phyloP scores from a whole-genome alignment of 1,284 basidiomycete species.

The Chiua sp. region DNA sequence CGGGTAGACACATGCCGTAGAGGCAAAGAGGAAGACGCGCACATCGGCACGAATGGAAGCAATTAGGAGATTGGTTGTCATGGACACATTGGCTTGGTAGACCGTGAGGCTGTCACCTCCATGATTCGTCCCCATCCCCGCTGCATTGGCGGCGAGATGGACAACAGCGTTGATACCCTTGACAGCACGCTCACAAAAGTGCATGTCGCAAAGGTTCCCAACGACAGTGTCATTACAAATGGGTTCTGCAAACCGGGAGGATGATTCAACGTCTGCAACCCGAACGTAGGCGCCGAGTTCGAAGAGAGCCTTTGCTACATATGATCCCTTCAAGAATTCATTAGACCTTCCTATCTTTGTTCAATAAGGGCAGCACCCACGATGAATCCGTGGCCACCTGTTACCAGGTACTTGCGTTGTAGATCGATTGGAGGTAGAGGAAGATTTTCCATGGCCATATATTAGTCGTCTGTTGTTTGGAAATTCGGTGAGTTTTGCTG shows the following conservation, averaged over 20 bases:
- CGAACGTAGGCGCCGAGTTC: slow-evolving; percentile 43
- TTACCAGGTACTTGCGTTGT: slow-evolving; percentile 44
- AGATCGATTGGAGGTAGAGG: background rate
- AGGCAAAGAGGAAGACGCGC: slow-evolving; percentile 56
- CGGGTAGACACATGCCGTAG: slow-evolving; percentile 65
- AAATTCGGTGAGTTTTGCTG: background rate
- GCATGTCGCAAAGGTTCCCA: slow-evolving; percentile 53
- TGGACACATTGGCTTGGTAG: slow-evolving; percentile 54
- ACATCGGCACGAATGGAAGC: slow-evolving; percentile 46
- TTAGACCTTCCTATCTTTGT: slow-evolving; percentile 2
- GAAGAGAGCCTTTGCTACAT: slow-evolving; percentile 49
- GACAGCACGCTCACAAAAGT: slow-evolving; percentile 45
- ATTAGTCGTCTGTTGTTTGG: background rate
- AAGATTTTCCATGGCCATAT: slow-evolving; percentile 5
- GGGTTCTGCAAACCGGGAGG: slow-evolving; percentile 31
- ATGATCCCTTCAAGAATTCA: slow-evolving; percentile 50
- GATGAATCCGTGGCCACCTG: slow-evolving; percentile 63
- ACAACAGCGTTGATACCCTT: slow-evolving; percentile 49
- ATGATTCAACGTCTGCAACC: slow-evolving; percentile 46
- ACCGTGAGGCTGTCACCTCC: slow-evolving; percentile 52
- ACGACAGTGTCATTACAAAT: slow-evolving; percentile 44
- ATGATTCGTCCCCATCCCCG: slow-evolving; percentile 67
- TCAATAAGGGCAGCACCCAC: slow-evolving; percentile 38
- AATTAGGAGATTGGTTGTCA: slow-evolving; percentile 53
- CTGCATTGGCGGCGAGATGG: slow-evolving; percentile 66